A percentile compares a stretch with the other conserved stretches of the same genome.
phyloP scores from a whole-genome alignment of 345 rosid genomes.

The Lagerstroemia speciosa region DNA sequence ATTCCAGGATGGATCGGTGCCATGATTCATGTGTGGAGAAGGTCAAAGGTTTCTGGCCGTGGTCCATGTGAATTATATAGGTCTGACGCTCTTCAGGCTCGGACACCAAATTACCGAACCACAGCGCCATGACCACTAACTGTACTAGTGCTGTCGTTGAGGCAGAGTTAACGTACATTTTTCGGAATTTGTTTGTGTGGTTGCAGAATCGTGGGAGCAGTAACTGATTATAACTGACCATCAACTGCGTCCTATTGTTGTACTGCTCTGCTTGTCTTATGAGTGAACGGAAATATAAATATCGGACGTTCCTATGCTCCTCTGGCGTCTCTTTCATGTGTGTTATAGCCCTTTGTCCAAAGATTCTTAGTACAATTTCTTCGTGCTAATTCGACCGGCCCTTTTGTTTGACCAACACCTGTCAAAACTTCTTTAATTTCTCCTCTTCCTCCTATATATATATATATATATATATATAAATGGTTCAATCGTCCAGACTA shows the following conservation, averaged over 20 bases:
- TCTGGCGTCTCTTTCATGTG: too few species aligned
- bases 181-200: not conserved
- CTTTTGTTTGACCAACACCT: too few species aligned
- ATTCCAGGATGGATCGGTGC: conserved; percentile 18
- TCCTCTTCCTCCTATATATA: too few species aligned
- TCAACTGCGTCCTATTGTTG: not conserved
- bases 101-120: conserved; percentile 1
- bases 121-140: not conserved
- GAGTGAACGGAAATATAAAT: not conserved
- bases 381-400: too few species aligned
- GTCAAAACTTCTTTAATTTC: too few species aligned
- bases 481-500: too few species aligned
- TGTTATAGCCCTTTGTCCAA: too few species aligned
- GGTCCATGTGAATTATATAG: conserved; percentile 32
- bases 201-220: not conserved
- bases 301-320: not conserved
- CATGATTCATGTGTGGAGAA: conserved; percentile 23
- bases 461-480: too few species aligned
- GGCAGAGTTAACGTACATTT: not conserved
- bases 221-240: not conserved
- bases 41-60: conserved; percentile 22
- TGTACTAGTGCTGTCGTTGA: not conserved
- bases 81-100: conserved; percentile 14
- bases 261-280: not conserved
- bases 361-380: too few species aligned